Evolutionary conservation across 176 grass and related monocot genomes (phyloP), one percentile per base, ranked within the genome.

Genomic region (Zoysia pacifica): DNA sequence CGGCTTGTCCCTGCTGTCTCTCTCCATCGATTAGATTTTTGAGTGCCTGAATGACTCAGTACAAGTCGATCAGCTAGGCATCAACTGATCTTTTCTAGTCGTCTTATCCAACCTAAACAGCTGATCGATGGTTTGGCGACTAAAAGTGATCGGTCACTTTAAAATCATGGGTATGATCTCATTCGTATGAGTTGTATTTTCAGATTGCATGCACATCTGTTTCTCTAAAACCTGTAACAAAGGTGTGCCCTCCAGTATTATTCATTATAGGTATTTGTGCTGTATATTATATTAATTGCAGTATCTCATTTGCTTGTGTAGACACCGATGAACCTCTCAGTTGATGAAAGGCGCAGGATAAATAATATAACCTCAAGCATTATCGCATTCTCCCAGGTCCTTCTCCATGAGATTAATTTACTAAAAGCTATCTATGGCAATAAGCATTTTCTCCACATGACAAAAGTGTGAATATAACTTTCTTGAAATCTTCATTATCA

Each of bases 311-410:
- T 89, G 15, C 61, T 85, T 86, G 53, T 88, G 72, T 89, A 97
- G 94, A 97, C 87, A 82, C 85, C 61, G 58, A 58, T 82, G 74
- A 54, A 74, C 76, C 67, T 94, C 54, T 82, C 87, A 40, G 50
- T 91, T 83, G 89, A 91, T 16, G 94, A 97, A 48, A 91, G 91
- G 83, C 86, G 91, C 74, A 91, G 94, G 81, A 91, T 94, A 77
- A 97, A 97, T 77, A 87, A 82, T 87, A 68, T 97, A 9, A 85
- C 89, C 62, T 90, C 91, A 64, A 94, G 91, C 82, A 88, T 97
- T 43, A 69, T 93, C 50, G 89, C 87, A 71, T 69, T 94, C 50
- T 88, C 82, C 43, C 94, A 93, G 91, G 91, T 94, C 18, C 47
- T 19, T 73, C 28, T 50, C 9, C 51, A 47, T 48, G 9, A 2